Base-by-base conservation (phyloP, 164 flowering plant species). In the Stephania yunnanensis region DNA sequence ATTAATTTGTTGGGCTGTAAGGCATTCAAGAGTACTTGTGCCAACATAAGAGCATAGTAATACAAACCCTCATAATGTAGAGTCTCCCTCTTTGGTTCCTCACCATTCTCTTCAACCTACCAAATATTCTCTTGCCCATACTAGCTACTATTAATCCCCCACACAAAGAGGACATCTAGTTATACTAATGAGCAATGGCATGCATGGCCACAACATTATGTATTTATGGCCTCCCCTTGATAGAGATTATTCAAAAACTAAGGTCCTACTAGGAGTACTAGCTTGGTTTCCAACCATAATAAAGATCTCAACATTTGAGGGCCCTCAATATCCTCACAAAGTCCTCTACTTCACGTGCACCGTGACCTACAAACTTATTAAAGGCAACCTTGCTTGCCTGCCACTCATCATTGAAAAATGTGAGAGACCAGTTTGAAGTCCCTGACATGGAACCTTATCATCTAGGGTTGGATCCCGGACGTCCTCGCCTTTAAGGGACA, bases 1-100 rank as follows among this genome's bases (percentile, higher is more conserved):
- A 6, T 4, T 12, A 55, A 15, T 15, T 58, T 58, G 64, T 12
- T 15, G 20, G 17, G 64, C 64, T 58, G 55, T 50, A 50, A 50
- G 4, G 4, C 11, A 8, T 7, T n/a, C 80, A 84, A 53, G 83
- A 81, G 71, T 87, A 55, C 82, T 86, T 84, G 79, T 87, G 80
- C 85, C 86, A 83, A 79, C 88, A 78, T 20, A 89, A 78, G 63
- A 89, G 91, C 91, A 88, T 89, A 20, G 85, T 74, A 48, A 87
- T 80, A 82, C 91, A 89, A 6, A 83, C 81, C 80, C 88, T 85
- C 70, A 86, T 87, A 31, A 89, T 85, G 71, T 86, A 84, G 31
- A 89, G 81, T 89, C 88, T 89, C 67, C 84, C 89, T 61, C 78
- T 87, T 74, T 83, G 83, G 67, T 86, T 89, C 71, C 82, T 86